Percentiles rank a stretch among this genome's conserved stretches.
These are phyloP conservation scores for Cichorium intybus DNA, from an alignment of 140 eudicot genomes.

Conservation along the genomic window DNA sequence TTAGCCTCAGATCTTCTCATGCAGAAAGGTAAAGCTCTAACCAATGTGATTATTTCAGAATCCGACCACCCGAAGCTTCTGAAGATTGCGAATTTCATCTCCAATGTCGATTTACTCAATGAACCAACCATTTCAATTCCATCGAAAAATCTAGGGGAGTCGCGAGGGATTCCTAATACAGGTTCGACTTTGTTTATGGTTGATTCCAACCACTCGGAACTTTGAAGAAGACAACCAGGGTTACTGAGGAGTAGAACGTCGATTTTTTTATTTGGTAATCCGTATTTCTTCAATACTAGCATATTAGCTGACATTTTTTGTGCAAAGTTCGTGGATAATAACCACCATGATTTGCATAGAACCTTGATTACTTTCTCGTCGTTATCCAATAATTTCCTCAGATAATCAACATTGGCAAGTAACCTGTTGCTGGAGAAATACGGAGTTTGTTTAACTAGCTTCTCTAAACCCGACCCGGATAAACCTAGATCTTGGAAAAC, in stretches of 20 bases:
- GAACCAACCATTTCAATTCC: constrained; percentile 11
- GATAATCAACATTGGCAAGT: constrained; percentile 12
- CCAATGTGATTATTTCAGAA: constrained; percentile 10
- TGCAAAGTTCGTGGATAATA: neutral
- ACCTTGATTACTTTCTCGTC: constrained; percentile 31
- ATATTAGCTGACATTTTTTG: constrained; percentile 19
- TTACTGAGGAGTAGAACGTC: neutral
- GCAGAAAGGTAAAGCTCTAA: constrained; percentile 4
- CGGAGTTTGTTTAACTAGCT: constrained; percentile 1
- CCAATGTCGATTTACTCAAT: neutral
- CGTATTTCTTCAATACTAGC: constrained; percentile 11
- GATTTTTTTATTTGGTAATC: constrained; percentile 22
- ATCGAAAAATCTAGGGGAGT: constrained; percentile 1
- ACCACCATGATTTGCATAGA: constrained; percentile 8
- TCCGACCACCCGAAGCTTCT: constrained; percentile 33
- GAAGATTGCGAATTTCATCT: constrained; percentile 19
- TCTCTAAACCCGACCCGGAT: constrained; percentile 27
- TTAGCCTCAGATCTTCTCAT: constrained; percentile 4
- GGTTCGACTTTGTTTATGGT: constrained; percentile 6
- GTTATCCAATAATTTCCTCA: constrained; percentile 19
- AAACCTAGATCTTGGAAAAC: constrained; percentile 19
- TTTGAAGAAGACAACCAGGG: neutral
- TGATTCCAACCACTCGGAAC: constrained; percentile 10
- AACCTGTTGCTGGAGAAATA: neutral
- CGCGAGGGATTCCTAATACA: constrained; percentile 4